These are phyloP conservation scores for Fraxinus dipetala DNA, from an alignment of 305 asterid genomes.

Conservation along the genomic window DNA sequence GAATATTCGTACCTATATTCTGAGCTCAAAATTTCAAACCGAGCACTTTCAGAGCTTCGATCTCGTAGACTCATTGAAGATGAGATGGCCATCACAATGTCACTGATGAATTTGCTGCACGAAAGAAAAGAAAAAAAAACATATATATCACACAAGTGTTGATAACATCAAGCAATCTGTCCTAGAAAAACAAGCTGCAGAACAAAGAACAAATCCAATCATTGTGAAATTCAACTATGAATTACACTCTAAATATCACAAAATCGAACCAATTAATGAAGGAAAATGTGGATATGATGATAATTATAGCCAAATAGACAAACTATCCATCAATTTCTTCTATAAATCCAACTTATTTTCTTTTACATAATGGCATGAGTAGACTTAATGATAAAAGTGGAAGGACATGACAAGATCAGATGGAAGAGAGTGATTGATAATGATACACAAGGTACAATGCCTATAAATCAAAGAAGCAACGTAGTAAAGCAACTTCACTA, in stretches of 20 bases:
- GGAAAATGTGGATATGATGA: constrained; percentile 4
- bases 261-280: constrained; percentile 9
- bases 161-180: constrained; percentile 22
- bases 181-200: constrained; percentile 13
- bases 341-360: background rate
- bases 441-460: constrained; percentile 1
- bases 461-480: constrained; percentile 5
- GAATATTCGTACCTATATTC: constrained; percentile 60
- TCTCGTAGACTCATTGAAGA: constrained; percentile 83
- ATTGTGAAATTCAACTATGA: constrained; percentile 2
- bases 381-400: constrained; percentile 6
- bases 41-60: constrained; percentile 91
- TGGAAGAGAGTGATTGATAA: constrained; percentile 9
- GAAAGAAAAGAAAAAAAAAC: constrained; percentile 9
- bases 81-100: constrained; percentile 76
- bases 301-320: background rate
- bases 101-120: constrained; percentile 91
- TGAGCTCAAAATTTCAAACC: constrained; percentile 83
- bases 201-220: background rate
- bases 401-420: background rate
- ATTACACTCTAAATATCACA: background rate
- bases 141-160: background rate
- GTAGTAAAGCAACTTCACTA: background rate
- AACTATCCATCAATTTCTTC: background rate
- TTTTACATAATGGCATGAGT: background rate